These are phyloP conservation scores for Truncatella angustata DNA, from an alignment of 2,329 filamentous ascomycete species.

Conservation along the genomic window DNA sequence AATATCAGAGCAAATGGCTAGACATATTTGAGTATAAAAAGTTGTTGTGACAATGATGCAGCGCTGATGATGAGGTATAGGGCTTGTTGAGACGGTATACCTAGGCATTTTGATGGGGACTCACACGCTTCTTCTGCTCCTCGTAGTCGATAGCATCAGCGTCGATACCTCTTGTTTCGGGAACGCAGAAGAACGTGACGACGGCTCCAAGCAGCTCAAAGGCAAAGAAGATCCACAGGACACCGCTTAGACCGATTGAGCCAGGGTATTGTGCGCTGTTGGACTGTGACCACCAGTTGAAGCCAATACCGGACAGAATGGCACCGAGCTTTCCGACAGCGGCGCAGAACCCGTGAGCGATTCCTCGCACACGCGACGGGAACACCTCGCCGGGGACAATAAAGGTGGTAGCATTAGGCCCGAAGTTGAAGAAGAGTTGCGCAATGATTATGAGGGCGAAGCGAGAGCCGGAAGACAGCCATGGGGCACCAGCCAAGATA, in stretches of 20 bases:
- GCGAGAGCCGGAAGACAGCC: slow-evolving; percentile 33
- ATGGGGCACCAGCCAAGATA: slow-evolving; percentile 45
- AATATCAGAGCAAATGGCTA: too few relatives aligned
- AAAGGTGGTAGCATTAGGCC: slow-evolving; percentile 39
- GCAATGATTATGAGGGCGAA: slow-evolving; percentile 45
- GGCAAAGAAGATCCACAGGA: slow-evolving; percentile 9
- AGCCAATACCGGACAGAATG: slow-evolving; percentile 15
- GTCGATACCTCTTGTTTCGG: slow-evolving; percentile 59
- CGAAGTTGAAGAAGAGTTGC: slow-evolving; percentile 46
- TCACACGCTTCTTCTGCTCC: background rate
- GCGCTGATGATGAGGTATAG: too few relatives aligned
- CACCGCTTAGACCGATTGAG: slow-evolving; percentile 4
- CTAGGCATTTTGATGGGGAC: too few relatives aligned
- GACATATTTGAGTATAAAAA: too few relatives aligned
- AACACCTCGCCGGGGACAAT: slow-evolving; percentile 49
- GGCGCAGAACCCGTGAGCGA: slow-evolving; percentile 48
- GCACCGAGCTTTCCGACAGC: slow-evolving; percentile 57
- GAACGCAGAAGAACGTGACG: slow-evolving; percentile 64
- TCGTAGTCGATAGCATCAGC: slow-evolving; percentile 59
- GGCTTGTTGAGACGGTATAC: too few relatives aligned
- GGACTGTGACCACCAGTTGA: slow-evolving; percentile 4
- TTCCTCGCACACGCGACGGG: slow-evolving; percentile 39
- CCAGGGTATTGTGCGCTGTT: background rate
- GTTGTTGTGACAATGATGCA: too few relatives aligned
- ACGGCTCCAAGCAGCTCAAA: slow-evolving; percentile 52